Evolutionary conservation across 208 protist genomes (phyloP).

Genomic region (Trypanosoma congolense): DNA sequence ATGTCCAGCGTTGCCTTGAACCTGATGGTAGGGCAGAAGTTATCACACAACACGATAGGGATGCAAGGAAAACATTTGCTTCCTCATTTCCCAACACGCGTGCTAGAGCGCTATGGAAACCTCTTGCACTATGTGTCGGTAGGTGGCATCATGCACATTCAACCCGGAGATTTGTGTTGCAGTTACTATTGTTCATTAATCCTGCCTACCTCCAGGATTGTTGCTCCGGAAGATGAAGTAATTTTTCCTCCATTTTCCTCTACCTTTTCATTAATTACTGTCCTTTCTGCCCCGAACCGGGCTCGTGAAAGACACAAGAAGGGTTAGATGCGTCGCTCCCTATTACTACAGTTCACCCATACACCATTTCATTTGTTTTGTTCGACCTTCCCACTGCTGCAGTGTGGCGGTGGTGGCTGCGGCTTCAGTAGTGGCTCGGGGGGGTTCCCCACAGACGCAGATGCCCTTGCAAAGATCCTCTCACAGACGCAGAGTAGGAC

Average conservation of each 20-base stretch:
- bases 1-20: too few relatives aligned
- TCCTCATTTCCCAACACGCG: too few relatives aligned
- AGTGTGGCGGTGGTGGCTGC: constrained; percentile 23
- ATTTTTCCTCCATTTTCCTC: neutral
- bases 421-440: constrained; percentile 8
- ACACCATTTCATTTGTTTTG: neutral
- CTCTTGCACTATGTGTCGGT: too few relatives aligned
- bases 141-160: too few relatives aligned
- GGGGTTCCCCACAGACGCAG: constrained; percentile 24
- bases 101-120: too few relatives aligned
- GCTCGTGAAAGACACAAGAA: neutral
- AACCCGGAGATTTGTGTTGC: too few relatives aligned
- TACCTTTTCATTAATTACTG: constrained; percentile 12
- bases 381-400: constrained; percentile 12
- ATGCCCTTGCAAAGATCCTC: constrained; percentile 61
- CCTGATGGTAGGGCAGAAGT: too few relatives aligned
- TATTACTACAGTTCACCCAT: neutral
- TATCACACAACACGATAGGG: too few relatives aligned
- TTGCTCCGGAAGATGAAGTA: too few relatives aligned
- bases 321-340: constrained; percentile 19
- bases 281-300: neutral
- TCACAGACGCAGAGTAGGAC: constrained; percentile 28
- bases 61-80: too few relatives aligned
- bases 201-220: too few relatives aligned
- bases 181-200: too few relatives aligned